Evolutionary conservation across 1,284 basidiomycete genomes (phyloP).

Genomic region (Tilletia indica): DNA sequence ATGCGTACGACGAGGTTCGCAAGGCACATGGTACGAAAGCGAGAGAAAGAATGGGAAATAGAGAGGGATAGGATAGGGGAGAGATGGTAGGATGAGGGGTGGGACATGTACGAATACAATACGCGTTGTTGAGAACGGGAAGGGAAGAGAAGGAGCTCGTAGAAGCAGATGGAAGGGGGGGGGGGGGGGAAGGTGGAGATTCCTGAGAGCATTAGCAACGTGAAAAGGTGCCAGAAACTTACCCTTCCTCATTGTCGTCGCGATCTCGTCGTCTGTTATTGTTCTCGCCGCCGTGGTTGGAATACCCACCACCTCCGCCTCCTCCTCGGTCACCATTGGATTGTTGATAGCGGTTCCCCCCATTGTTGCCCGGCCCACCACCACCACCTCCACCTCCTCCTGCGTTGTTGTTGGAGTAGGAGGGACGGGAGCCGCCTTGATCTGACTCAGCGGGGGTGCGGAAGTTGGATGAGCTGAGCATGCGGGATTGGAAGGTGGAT

Average conservation of each 20-base stretch:
- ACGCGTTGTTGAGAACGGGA: background rate
- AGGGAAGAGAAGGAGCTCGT: conserved; percentile 66
- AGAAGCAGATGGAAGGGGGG: conserved; percentile 57
- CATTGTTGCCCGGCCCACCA: no score
- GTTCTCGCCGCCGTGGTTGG: background rate
- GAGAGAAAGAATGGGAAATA: background rate
- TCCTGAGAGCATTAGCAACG: background rate
- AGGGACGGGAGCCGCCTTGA: no score
- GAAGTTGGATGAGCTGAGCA: conserved; percentile 16
- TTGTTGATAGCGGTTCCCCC: background rate
- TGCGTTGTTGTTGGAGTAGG: background rate
- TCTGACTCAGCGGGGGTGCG: background rate
- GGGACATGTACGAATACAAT: background rate
- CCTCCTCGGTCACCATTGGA: background rate
- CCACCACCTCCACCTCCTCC: background rate
- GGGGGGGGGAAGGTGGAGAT: background rate
- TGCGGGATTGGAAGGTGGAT: conserved; percentile 1
- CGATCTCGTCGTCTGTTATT: background rate
- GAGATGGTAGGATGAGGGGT: conserved; percentile 18
- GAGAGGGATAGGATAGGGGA: conserved; percentile 22
- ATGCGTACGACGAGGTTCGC: no score
- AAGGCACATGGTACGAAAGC: background rate
- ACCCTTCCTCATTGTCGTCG: conserved; percentile 58
- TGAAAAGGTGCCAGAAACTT: conserved; percentile 37
- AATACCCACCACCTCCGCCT: background rate